Percentiles rank a stretch among this genome's conserved stretches.
These are phyloP conservation scores for Rutidosis leptorrhynchoides DNA, from an alignment of 129 eudicot genomes.

Conservation along the genomic window DNA sequence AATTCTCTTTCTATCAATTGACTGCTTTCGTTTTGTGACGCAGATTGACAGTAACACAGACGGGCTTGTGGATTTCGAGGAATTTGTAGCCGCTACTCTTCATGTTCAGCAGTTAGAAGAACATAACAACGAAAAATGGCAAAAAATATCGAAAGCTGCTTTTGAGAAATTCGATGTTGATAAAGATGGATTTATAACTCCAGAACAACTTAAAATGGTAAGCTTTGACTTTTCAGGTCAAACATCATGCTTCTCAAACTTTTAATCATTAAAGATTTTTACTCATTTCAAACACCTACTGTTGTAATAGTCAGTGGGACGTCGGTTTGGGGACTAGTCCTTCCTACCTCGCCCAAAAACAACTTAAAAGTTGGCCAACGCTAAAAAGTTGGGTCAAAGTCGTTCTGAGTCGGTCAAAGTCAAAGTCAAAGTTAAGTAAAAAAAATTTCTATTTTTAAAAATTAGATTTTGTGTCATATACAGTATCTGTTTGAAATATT, in stretches of 20 bases:
- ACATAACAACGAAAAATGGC: constrained; percentile 82
- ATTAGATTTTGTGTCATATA: no score
- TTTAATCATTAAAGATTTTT: neutral
- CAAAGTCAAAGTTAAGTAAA: no score
- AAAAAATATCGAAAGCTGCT: constrained; percentile 79
- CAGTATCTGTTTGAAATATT: no score
- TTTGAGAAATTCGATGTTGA: constrained; percentile 92
- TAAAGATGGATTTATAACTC: constrained; percentile 83
- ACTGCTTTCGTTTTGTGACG: constrained; percentile 19
- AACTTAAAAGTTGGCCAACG: no score
- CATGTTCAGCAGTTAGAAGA: constrained; percentile 92
- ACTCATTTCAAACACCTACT: neutral
- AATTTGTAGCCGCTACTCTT: constrained; percentile 95
- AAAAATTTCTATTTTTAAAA: no score
- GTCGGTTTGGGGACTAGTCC: no score
- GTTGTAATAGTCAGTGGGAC: no score
- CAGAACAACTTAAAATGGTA: constrained; percentile 90
- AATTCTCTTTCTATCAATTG: neutral
- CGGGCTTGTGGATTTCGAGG: constrained; percentile 85
- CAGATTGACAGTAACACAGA: constrained; percentile 96
- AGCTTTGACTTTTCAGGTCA: constrained; percentile 1
- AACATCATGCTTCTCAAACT: neutral
- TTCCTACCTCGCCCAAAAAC: no score
- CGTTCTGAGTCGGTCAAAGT: no score
- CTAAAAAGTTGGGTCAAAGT: no score